Evolutionary conservation across 257 asterid species (phyloP), one percentile per base, ranked within the genome.

Genomic region (Striga asiatica): DNA sequence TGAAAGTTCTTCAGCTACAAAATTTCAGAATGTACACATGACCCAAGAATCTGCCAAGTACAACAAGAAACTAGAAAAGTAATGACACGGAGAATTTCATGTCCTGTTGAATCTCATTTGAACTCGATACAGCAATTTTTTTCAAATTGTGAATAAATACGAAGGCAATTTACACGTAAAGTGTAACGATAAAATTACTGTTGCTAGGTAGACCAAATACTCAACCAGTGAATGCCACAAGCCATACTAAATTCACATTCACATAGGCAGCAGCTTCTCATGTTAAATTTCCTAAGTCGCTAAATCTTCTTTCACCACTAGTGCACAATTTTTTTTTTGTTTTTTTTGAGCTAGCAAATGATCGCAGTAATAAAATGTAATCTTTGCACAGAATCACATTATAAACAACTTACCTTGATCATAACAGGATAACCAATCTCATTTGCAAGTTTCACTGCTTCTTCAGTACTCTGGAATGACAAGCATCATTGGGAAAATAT

Each of bases 381-480:
- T 51, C n/a, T 28, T 27, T 7, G 54, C 38, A 51, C 19, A 8
- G 24, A 56, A 39, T 39, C 29, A 6, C 13, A 8, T 5, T 37
- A n/a, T 8, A 25, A n/a, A 49, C 43, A 59, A 61, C 56, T 67
- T 79, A 87, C 98, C 95, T 92, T 92, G 70, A 92, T 92, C 98
- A 92, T 92, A 62, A 92, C 98, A 37, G 98, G 98, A 64, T 52
- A 92, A 63, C 98, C 98, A 54, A 92, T 84, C 74, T 63, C 79
- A 50, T 72, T 83, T 4, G 98, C 98, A 47, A 92, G 75, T 70
- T 46, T 84, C 56, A 84, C 74, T 29, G 74, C 98, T 79, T 92
- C 98, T 68, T 92, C 97, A 51, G 85, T 88, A 65, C 78, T 92
- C 98, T 87, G 79, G 60, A 60, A 66, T 31, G 53, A 66, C 24